Evolutionary conservation across 163 green algal genomes (phyloP), one percentile per base, ranked within the genome.

Genomic region (Smithsoniella earleae): DNA sequence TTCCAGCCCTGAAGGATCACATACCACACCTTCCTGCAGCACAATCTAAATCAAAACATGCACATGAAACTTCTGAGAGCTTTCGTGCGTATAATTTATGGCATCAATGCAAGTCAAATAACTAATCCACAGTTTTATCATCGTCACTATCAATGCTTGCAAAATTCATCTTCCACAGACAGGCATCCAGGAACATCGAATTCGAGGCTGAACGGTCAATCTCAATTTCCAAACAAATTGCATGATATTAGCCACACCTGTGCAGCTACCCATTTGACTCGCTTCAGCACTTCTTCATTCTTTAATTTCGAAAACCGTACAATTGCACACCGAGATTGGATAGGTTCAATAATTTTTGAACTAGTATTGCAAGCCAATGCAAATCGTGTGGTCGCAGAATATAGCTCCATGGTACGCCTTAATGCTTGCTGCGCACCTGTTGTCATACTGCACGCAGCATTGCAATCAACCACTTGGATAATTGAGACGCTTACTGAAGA

Each of bases 341-440:
- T 87, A 13, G 83, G 81, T 54, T 88, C 81, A 38, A 89, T 88
- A 49, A 91, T 82, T 79, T 99, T 99, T 52, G 86, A 90, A 38
- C 81, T 92, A 36, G 84, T 66, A 85, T 99, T 99, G 89, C 92
- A 98, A 3, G 95, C 94, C 13, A 98, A 87, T 2, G 93, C 93
- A 74, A 99, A 99, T 66, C 95, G 88, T 2, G 95, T 99, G 38
- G 94, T 97, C 49, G 77, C 82, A 38, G 78, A 90, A 85, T 96
- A 95, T 25, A 98, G 89, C 79, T 99, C 95, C 93, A 99, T 99
- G 2, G 93, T 98, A n/a, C 94, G 83, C 10, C 95, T 83, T 76
- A 99, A 82, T 3, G 95, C 94, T 81, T 99, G 95, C 86, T 99
- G 94, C 0, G 94, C 94, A 3, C 83, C 91, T 3, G 77, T 73